Conservation (phyloP, 371 early-diverging fungal species). For the Mucor plumbeus region DNA sequence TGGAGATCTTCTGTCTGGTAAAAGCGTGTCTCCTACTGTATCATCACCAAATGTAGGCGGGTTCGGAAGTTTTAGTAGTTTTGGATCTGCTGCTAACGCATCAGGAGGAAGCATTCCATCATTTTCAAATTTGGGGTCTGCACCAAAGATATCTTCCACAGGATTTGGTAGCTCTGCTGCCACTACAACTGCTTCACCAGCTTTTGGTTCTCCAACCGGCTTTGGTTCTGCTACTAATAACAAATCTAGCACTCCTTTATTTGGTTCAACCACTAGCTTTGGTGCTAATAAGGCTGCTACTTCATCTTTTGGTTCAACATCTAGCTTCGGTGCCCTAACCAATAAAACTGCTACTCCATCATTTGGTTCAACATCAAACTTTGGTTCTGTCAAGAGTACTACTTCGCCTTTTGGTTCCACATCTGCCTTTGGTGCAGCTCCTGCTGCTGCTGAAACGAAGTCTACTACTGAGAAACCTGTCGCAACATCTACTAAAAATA, state of each 20-base stretch:
- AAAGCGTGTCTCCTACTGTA: conserved; percentile 8
- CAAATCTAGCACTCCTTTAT: conserved; percentile 18
- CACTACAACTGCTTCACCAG: conserved; percentile 3
- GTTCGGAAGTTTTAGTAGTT: conserved; percentile 11
- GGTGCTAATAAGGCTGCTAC: not conserved
- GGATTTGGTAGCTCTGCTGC: conserved; percentile 29
- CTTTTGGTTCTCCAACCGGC: conserved; percentile 13
- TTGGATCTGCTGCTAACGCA: not conserved
- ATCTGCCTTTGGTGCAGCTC: not conserved
- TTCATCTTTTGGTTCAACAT: conserved; percentile 28
- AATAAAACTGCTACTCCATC: conserved; percentile 15
- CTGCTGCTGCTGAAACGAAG: not conserved
- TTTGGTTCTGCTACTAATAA: conserved; percentile 14
- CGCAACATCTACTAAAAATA: not conserved
- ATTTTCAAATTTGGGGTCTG: conserved; percentile 13
- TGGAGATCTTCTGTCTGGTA: conserved; percentile 25
- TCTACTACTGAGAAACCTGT: not conserved
- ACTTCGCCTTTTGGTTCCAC: not conserved
- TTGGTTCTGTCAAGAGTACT: not conserved
- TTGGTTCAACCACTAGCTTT: conserved; percentile 7
- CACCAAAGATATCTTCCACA: conserved; percentile 20
- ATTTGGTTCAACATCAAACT: conserved; percentile 23
- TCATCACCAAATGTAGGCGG: not conserved
- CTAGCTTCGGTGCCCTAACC: conserved; percentile 16
- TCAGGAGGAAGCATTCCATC: conserved; percentile 6